A percentile compares a stretch with the other conserved stretches of the same genome.
Conservation (phyloP, 352 stramenopile species). For the Phytophthora europaea region DNA sequence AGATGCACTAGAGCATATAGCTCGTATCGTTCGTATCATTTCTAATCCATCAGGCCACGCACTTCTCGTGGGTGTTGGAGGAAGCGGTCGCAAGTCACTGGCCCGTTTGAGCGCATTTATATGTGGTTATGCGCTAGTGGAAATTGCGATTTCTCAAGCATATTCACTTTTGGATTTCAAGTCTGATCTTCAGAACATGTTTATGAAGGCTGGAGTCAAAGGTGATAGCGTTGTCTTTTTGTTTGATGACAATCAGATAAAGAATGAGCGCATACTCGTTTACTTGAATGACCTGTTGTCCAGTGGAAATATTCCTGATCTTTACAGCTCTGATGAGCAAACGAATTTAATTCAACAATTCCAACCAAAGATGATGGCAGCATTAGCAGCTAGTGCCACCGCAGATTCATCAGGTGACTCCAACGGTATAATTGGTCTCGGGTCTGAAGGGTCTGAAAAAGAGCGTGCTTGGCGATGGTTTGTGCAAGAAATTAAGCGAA, state of each 20-base stretch:
- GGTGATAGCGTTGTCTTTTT: constrained; percentile 94
- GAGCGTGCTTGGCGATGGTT: constrained; percentile 95
- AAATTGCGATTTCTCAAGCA: constrained; percentile 92
- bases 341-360: constrained; percentile 92
- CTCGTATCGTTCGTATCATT: constrained; percentile 95
- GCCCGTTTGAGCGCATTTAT: constrained; percentile 93
- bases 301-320: constrained; percentile 93
- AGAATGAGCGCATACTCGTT: constrained; percentile 96
- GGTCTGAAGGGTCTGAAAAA: constrained; percentile 76
- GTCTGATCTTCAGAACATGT: constrained; percentile 94
- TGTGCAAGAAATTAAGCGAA: constrained; percentile 89
- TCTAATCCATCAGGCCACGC: constrained; percentile 95
- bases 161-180: constrained; percentile 96
- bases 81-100: constrained; percentile 95
- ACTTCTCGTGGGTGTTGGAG: constrained; percentile 95
- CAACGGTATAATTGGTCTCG: constrained; percentile 12
- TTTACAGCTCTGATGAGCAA: constrained; percentile 94
- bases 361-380: constrained; percentile 84
- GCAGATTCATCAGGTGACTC: constrained; percentile 9
- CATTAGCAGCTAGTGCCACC: constrained; percentile 39
- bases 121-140: constrained; percentile 87
- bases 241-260: constrained; percentile 95
- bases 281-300: constrained; percentile 95
- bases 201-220: constrained; percentile 92
- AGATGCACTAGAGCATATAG: constrained; percentile 96